Conservation (phyloP, 1,284 basidiomycete species). For the Paramarasmius palmivorus region DNA sequence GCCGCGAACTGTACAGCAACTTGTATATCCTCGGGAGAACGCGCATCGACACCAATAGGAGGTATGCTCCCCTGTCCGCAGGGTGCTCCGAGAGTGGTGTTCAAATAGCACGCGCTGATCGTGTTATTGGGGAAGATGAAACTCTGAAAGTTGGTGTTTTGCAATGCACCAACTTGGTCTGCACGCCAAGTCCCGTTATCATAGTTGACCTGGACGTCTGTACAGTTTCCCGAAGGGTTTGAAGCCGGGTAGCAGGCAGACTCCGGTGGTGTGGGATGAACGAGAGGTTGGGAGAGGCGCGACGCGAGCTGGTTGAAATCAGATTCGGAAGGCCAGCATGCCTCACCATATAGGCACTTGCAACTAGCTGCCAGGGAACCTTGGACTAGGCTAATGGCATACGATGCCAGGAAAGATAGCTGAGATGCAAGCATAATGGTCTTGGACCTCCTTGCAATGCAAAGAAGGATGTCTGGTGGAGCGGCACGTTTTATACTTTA, state of each 20-base stretch:
- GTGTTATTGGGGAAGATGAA: constrained; percentile 38
- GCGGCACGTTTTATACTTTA: too few species aligned
- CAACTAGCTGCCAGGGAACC: neutral
- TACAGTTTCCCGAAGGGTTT: constrained; percentile 33
- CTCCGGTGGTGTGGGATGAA: constrained; percentile 35
- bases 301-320: constrained; percentile 34
- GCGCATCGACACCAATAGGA: constrained; percentile 42
- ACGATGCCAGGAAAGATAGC: neutral
- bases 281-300: constrained; percentile 37
- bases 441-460: neutral
- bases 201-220: constrained; percentile 27
- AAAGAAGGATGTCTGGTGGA: too few species aligned
- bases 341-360: constrained; percentile 28
- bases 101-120: constrained; percentile 40
- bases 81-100: constrained; percentile 35
- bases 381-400: neutral
- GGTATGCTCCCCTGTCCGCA: constrained; percentile 47
- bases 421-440: neutral
- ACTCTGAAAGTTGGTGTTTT: constrained; percentile 39
- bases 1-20: constrained; percentile 41
- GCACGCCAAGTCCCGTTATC: constrained; percentile 38
- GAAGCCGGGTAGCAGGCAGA: constrained; percentile 34
- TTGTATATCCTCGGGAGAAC: constrained; percentile 34
- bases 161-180: constrained; percentile 39
- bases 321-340: constrained; percentile 40